Evolutionary conservation across 768 basidiomycete species (phyloP).

Genomic region (Rhodotorula babjevae): DNA sequence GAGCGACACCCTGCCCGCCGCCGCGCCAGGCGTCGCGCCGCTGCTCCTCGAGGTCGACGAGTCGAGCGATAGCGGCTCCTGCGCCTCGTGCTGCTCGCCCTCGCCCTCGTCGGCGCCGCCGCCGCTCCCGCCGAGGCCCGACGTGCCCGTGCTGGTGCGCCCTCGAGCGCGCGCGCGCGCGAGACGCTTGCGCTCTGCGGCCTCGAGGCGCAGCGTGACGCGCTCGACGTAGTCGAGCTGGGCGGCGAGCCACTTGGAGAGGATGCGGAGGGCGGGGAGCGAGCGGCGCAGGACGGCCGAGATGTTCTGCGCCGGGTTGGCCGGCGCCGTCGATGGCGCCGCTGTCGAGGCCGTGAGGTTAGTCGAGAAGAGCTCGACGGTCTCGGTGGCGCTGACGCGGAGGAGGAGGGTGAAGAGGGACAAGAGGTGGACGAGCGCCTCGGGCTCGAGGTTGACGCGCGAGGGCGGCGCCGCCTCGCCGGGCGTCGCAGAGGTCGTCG

Average conservation of each 20-base stretch:
- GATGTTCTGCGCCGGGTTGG: conserved; percentile 72
- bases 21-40: conserved; percentile 42
- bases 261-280: conserved; percentile 77
- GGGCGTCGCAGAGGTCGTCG: neutral
- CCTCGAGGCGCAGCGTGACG: conserved; percentile 19
- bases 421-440: conserved; percentile 64
- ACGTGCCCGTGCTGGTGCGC: conserved; percentile 5
- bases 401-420: conserved; percentile 62
- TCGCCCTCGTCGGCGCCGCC: too few species aligned
- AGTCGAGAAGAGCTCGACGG: conserved; percentile 45
- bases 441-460: conserved; percentile 54
- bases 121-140: neutral
- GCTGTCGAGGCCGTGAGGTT: neutral
- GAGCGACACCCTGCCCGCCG: neutral
- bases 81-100: conserved; percentile 13
- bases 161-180: neutral
- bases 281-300: conserved; percentile 79
- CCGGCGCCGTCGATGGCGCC: conserved; percentile 17
- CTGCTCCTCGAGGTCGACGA: neutral
- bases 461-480: neutral
- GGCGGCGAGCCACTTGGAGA: conserved; percentile 78
- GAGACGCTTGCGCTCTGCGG: conserved; percentile 10
- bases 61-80: neutral
- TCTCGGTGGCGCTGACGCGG: conserved; percentile 61
- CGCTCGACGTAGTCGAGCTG: conserved; percentile 66